Percentiles rank a stretch among this genome's conserved stretches.
Conservation (phyloP, 2,329 filamentous ascomycete genomes). For the Myriosclerotinia duriaeana region DNA sequence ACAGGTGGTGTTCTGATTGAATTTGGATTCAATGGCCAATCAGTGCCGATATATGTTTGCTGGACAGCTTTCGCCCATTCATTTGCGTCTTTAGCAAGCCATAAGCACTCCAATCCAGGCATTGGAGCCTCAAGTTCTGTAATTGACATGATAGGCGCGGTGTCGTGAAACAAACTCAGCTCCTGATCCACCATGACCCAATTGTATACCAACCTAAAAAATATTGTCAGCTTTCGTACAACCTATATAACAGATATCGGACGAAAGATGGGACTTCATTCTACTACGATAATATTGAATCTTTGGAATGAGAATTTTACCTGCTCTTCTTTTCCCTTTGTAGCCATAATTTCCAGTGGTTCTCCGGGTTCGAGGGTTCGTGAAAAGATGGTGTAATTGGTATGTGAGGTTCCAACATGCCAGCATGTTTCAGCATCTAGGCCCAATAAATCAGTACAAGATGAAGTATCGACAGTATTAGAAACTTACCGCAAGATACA, state of each 20-base stretch:
- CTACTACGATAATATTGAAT: neutral
- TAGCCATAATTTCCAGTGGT: constrained; percentile 63
- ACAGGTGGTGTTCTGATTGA: constrained; percentile 49
- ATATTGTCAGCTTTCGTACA: constrained; percentile 7
- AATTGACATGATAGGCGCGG: constrained; percentile 60
- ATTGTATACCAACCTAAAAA: constrained; percentile 64
- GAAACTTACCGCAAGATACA: constrained; percentile 62
- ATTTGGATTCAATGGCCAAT: constrained; percentile 39
- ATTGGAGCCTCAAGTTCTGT: constrained; percentile 65
- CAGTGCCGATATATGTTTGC: constrained; percentile 54
- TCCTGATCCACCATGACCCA: constrained; percentile 76
- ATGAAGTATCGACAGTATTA: neutral
- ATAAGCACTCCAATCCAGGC: constrained; percentile 60
- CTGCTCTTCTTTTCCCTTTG: constrained; percentile 62
- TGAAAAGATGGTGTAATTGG: constrained; percentile 46
- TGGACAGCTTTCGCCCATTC: constrained; percentile 62
- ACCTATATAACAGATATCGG: neutral
- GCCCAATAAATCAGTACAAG: neutral
- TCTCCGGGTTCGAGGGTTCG: constrained; percentile 48
- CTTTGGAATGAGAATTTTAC: constrained; percentile 43
- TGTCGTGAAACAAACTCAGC: constrained; percentile 65
- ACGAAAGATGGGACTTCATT: neutral
- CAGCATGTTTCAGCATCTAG: constrained; percentile 67
- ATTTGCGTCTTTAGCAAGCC: constrained; percentile 57
- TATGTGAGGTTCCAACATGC: constrained; percentile 58